phyloP scores from a whole-genome alignment of 768 basidiomycete species.

The Cubamyces sp. region DNA sequence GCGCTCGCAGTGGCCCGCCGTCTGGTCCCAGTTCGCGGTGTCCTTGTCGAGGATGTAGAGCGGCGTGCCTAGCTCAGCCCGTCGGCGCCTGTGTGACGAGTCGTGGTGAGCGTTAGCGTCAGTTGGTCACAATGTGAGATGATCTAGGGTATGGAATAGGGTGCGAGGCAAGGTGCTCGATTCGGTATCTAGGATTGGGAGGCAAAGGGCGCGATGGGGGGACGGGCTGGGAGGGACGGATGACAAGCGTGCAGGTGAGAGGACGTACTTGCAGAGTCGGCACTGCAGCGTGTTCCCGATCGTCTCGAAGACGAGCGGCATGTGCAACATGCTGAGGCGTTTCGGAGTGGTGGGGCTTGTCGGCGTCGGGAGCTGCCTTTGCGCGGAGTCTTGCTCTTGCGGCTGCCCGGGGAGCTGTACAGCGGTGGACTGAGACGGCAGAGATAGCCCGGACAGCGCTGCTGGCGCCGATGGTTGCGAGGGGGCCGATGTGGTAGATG shows the following conservation, averaged over 20 bases:
- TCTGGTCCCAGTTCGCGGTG: constrained; percentile 21
- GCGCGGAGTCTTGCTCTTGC: not conserved
- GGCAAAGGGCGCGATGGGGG: no score
- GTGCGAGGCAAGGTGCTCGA: no score
- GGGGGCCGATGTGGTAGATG: not conserved
- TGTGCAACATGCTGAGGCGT: constrained; percentile 22
- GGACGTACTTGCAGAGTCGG: constrained; percentile 28
- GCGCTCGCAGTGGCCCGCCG: constrained; percentile 24
- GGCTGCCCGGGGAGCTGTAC: constrained; percentile 5
- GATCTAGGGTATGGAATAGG: no score
- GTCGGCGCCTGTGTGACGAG: no score
- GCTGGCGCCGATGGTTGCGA: not conserved
- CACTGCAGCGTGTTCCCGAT: constrained; percentile 14
- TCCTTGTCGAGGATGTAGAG: constrained; percentile 7
- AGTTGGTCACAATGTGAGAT: not conserved
- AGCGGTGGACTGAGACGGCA: not conserved
- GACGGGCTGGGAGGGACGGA: not conserved
- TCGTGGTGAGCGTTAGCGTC: not conserved
- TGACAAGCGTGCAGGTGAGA: not conserved
- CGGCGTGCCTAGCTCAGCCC: not conserved
- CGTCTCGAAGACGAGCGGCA: constrained; percentile 27
- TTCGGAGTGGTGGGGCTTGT: constrained; percentile 5
- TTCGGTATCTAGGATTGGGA: no score
- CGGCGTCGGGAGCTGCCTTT: constrained; percentile 1
- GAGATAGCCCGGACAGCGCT: not conserved